These are phyloP conservation scores for Coix lacrymajobi DNA, from an alignment of 176 grass and related monocot genomes.

Conservation along the genomic window DNA sequence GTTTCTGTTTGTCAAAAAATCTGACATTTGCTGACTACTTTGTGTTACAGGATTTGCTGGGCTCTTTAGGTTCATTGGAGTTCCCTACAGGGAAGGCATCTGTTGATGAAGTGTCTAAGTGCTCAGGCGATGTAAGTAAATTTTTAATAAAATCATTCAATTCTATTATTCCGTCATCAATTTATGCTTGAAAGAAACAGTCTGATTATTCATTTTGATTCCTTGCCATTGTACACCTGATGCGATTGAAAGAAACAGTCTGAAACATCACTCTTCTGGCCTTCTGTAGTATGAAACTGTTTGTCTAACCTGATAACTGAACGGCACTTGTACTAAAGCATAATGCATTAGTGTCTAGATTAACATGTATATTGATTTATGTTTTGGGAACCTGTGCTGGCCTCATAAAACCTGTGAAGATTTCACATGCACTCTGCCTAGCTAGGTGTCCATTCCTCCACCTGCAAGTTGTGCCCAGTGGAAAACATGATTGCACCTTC, in stretches of 20 bases:
- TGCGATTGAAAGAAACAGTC: too few relatives aligned
- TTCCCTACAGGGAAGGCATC: constrained; percentile 73
- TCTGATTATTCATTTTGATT: not conserved
- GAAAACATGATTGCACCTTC: not conserved
- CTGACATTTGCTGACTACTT: not conserved
- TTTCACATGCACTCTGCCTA: not conserved
- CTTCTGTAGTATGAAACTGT: not conserved
- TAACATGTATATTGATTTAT: not conserved
- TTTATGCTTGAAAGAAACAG: not conserved
- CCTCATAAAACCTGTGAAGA: not conserved
- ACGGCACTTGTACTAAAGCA: not conserved
- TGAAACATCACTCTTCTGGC: not conserved
- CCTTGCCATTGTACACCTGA: not conserved
- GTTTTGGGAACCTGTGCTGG: not conserved
- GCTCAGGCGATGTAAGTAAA: constrained; percentile 84
- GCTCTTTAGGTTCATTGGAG: constrained; percentile 61
- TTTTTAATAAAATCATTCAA: not conserved
- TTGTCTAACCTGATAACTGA: not conserved
- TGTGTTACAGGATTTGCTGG: constrained; percentile 61
- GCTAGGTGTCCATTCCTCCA: not conserved
- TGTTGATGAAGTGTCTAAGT: constrained; percentile 84
- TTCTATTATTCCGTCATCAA: not conserved
- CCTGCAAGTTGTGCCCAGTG: not conserved
- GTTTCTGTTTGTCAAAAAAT: not conserved
- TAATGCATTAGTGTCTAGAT: not conserved